Evolutionary conservation across 2,329 filamentous ascomycete species (phyloP), one percentile per base, ranked within the genome.

Genomic region (Xylaria sp.): DNA sequence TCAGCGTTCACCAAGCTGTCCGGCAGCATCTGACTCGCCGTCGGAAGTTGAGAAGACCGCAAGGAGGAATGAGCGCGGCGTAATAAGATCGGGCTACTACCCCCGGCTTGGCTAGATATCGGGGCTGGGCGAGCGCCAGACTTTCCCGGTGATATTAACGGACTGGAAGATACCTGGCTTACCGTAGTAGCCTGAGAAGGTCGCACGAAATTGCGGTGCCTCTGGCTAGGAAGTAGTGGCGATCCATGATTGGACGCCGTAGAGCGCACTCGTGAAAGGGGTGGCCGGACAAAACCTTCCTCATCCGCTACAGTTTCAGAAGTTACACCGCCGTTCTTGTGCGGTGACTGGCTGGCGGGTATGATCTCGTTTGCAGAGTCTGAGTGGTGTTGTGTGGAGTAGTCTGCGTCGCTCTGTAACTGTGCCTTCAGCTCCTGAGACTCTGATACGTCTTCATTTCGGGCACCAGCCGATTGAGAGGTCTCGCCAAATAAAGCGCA

Each of bases 381-480:
- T 11, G 66, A 60, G 63, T 65, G 65, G 46, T 71, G 70, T 54
- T 78, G 76, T 0, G 78, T 79, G 14, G 78, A 80, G 51, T 77
- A 74, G 37, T 74, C 75, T 8, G 76, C 75, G 21, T 86, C 83
- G 66, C 78, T 81, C 35, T 77, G 76, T 21, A 86, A 73, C 64
- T 86, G 84, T 7, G 81, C 79, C 25, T 78, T 79, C n/a, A 85
- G 71, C 67, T 86, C 80, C 62, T 86, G 83, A 1, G 83, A 84
- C 15, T 83, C 74, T 2, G 80, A 80, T 59, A 75, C 38, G 56
- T 64, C 56, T 5, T 62, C 40, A 46, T 68, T 35, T 2, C 6
- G 17, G 57, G 63, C 54, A 11, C 60, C 23, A 47, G 8, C 63
- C 57, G 3, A 74, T 72, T 31, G 65, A 1, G 61, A 65, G 7